These are phyloP conservation scores for Solanum bulbocastanum DNA, from an alignment of 257 asterid genomes.

Conservation along the genomic window DNA sequence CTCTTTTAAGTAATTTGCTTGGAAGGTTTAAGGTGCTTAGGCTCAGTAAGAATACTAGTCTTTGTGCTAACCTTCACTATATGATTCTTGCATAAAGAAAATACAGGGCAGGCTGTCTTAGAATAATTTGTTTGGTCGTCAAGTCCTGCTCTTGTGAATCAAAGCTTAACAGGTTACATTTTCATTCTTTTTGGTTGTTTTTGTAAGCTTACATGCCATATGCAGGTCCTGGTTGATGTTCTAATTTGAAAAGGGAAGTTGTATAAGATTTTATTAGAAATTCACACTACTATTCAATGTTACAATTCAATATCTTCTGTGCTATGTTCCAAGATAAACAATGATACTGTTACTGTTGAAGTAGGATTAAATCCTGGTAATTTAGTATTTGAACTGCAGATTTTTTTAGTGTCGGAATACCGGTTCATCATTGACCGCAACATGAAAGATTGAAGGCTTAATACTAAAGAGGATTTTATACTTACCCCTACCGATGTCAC, in stretches of 20 bases:
- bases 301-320: not conserved
- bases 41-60: not conserved
- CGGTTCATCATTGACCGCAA: not conserved
- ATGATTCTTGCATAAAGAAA: not conserved
- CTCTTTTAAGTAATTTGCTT: not conserved
- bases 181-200: not conserved
- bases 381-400: not conserved
- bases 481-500: slow-evolving; percentile 43
- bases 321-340: not conserved
- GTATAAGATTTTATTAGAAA: not conserved
- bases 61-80: not conserved
- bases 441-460: not conserved
- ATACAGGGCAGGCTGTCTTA: not conserved
- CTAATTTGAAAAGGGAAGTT: not conserved
- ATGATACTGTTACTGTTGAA: not conserved
- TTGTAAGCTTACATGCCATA: not conserved
- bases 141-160: not conserved
- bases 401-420: not conserved
- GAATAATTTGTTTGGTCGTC: not conserved
- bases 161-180: not conserved
- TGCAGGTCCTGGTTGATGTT: not conserved
- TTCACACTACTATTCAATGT: not conserved
- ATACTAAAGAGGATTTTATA: not conserved
- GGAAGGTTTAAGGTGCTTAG: not conserved
- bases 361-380: not conserved